These are phyloP conservation scores for Adansonia digitata DNA, from an alignment of 345 rosid genomes.

Conservation along the genomic window DNA sequence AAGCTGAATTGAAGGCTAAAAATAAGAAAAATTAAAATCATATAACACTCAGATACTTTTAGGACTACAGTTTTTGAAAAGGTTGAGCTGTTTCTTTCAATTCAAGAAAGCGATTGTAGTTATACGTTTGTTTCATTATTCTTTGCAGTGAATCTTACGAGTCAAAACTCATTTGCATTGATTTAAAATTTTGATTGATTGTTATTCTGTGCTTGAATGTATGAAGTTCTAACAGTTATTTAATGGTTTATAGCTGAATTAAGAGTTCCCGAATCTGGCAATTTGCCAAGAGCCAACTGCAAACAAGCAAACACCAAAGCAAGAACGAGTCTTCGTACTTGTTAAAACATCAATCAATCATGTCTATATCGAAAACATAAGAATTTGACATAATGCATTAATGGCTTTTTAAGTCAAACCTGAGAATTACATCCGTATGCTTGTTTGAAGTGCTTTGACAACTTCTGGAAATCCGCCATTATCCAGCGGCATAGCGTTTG, in stretches of 20 bases:
- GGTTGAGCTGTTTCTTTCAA: not conserved
- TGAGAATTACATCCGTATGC: not conserved
- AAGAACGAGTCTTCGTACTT: too few species aligned
- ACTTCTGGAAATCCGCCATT: too few species aligned
- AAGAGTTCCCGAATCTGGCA: not conserved
- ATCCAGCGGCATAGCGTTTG: too few species aligned
- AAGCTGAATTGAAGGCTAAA: slow-evolving; percentile 41
- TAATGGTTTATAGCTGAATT: too few species aligned
- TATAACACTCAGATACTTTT: not conserved
- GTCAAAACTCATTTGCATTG: not conserved
- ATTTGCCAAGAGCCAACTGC: too few species aligned
- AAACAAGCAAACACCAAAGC: too few species aligned
- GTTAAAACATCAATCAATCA: too few species aligned
- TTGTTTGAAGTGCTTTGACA: too few species aligned
- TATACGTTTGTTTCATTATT: not conserved
- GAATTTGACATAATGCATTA: too few species aligned
- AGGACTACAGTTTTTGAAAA: not conserved
- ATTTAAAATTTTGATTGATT: not conserved
- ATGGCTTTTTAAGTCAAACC: too few species aligned
- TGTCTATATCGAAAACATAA: too few species aligned
- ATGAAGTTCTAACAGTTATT: not conserved
- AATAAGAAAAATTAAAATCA: too few species aligned
- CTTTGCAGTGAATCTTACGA: not conserved
- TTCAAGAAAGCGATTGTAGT: not conserved
- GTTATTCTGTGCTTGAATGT: not conserved